Percentiles rank a stretch among this genome's conserved stretches.
Conservation (phyloP, 345 rosid genomes). For the Excoecaria agallocha region DNA sequence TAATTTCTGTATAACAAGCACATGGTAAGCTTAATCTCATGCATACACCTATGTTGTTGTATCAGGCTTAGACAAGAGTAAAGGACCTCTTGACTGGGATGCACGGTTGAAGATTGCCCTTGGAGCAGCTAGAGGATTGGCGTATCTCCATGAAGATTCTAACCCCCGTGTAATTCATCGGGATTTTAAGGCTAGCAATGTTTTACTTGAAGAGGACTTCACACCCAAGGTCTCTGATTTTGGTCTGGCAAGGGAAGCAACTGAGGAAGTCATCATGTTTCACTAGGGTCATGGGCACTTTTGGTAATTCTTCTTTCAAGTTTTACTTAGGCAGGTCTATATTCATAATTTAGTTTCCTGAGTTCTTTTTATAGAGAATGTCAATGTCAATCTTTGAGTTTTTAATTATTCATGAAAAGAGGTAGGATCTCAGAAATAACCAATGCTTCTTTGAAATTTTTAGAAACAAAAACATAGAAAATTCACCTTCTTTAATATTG, state of each 20-base stretch:
- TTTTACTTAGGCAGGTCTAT: no score
- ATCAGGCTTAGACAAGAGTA: constrained; percentile 55
- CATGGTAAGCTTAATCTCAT: constrained; percentile 5
- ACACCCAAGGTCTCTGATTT: constrained; percentile 98
- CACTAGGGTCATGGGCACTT: constrained; percentile 98
- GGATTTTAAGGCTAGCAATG: constrained; percentile 97
- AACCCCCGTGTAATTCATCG: constrained; percentile 97
- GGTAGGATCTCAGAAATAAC: neutral
- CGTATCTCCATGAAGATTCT: constrained; percentile 99
- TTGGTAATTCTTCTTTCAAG: constrained; percentile 46
- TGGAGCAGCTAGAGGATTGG: constrained; percentile 98
- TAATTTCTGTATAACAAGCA: neutral
- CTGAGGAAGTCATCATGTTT: constrained; percentile 96
- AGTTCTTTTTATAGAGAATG: neutral
- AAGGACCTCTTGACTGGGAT: constrained; percentile 95
- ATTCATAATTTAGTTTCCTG: neutral
- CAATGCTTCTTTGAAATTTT: neutral
- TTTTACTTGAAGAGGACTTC: constrained; percentile 81
- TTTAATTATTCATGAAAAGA: neutral
- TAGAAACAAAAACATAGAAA: neutral
- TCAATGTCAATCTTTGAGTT: neutral
- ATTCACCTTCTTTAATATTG: neutral
- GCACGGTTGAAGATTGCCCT: constrained; percentile 93
- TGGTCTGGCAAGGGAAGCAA: constrained; percentile 99
- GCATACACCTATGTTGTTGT: constrained; percentile 14